Evolutionary conservation across 2,329 filamentous ascomycete genomes (phyloP).

Genomic region (Hymenoscyphus albidus): DNA sequence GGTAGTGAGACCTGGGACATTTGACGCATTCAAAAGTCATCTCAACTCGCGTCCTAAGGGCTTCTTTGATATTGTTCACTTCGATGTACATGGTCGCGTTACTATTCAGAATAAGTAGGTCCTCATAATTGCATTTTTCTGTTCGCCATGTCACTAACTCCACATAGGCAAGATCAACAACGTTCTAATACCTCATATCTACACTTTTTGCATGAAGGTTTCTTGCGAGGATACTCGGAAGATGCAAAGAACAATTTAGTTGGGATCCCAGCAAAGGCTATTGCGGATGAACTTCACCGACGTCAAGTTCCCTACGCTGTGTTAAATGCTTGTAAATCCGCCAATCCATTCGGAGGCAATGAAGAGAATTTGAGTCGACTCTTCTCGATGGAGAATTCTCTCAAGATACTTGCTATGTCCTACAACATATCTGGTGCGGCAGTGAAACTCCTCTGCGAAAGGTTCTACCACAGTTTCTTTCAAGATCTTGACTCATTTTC

Average conservation of each 20-base stretch:
- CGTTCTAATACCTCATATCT: background rate
- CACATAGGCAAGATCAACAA: background rate
- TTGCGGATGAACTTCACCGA: background rate
- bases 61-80: slow-evolving; percentile 2
- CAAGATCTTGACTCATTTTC: background rate
- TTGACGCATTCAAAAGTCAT: background rate
- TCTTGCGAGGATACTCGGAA: background rate
- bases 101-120: background rate
- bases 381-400: slow-evolving; percentile 3
- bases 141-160: background rate
- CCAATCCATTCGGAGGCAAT: background rate
- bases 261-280: background rate
- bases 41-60: background rate
- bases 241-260: background rate
- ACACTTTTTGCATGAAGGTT: background rate
- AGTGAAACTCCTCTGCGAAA: slow-evolving; percentile 1
- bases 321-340: slow-evolving; percentile 3
- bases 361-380: slow-evolving; percentile 1
- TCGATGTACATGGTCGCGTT: background rate
- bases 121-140: background rate
- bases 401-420: slow-evolving; percentile 2
- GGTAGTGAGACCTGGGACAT: background rate
- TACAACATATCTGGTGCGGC: background rate
- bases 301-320: background rate
- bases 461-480: background rate